Evolutionary conservation across 257 asterid species (phyloP), one percentile per base, ranked within the genome.

Genomic region (Perilla frutescens): DNA sequence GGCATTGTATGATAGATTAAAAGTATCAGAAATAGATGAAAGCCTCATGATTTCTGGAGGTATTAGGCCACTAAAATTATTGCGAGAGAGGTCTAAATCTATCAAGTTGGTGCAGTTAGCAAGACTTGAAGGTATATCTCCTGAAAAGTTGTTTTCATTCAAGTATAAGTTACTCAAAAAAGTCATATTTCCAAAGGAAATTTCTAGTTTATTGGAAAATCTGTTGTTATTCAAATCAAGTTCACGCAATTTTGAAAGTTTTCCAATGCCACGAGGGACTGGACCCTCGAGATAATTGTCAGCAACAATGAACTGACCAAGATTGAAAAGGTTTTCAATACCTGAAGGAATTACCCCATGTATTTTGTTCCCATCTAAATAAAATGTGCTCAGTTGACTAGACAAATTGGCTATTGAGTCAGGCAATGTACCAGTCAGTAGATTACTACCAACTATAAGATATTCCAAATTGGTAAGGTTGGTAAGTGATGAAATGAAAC

Each of bases 281-380:
- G 64, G 11, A 39, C 84, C 85, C 1, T 70, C 63, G 11, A 86
- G 74, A 50, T 49, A 53, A 74, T 86, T 83, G 48, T 34, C 39
- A 32, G 37, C 37, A 49, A 80, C 58, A 3, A 4, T 15, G 3
- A 83, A 4, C 3, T 11, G 2, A 41, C 50, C 31, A 1, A 86
- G 37, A 5, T 63, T 54, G 15, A 43, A 31, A 13, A 86, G 82
- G 49, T 84, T 80, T 31, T 40, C 71, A 13, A 86, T 66, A 62
- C 72, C 83, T 8, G 44, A 29, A 8, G 84, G 88, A 29, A 86
- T 71, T 31, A 61, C 32, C 20, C 90, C 88, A 0, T 51, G 76
- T 6, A 86, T 44, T 36, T 74, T 76, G 61, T 73, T 83, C n/a
- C 1, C 1, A 12, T 48, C 2, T 3, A 48, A 48, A 3, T 3